Evolutionary conservation across 208 protist species (phyloP).

Genomic region (Wallacemonas sp.): DNA sequence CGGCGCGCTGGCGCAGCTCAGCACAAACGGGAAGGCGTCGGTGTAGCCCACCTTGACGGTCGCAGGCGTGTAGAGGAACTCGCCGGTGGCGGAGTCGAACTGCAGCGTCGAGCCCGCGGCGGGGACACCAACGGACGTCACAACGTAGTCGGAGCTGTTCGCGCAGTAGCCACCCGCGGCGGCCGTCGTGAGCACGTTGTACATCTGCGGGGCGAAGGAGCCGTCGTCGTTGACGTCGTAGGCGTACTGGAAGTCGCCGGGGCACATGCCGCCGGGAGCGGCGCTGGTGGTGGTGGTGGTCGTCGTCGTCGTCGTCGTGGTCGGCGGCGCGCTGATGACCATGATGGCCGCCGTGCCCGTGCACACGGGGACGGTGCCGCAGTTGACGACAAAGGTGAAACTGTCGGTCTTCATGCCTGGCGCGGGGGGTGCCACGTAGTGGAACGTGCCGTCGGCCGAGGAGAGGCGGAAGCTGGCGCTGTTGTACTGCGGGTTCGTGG

Average conservation of each 20-base stretch:
- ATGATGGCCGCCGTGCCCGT: constrained; percentile 25
- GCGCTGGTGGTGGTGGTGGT: constrained; percentile 15
- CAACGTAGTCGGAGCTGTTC: constrained; percentile 18
- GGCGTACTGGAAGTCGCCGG: constrained; percentile 42
- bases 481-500: constrained; percentile 17
- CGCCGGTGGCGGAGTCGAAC: constrained; percentile 30
- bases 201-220: constrained; percentile 13
- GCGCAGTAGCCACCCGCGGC: constrained; percentile 13
- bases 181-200: constrained; percentile 6
- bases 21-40: constrained; percentile 65
- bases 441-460: constrained; percentile 14
- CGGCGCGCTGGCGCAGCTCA: constrained; percentile 41
- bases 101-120: constrained; percentile 16
- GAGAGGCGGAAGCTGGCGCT: constrained; percentile 19
- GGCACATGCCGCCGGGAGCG: constrained; percentile 25
- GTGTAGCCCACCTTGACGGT: constrained; percentile 18
- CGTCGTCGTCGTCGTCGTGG: constrained; percentile 12
- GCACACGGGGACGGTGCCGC: constrained; percentile 21
- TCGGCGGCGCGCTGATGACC: constrained; percentile 9
- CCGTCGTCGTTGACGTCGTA: constrained; percentile 41
- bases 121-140: constrained; percentile 8
- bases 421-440: constrained; percentile 19
- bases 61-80: constrained; percentile 51
- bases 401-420: constrained; percentile 19
- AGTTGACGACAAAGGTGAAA: constrained; percentile 24